Percentiles rank a stretch among this genome's conserved stretches.
These are phyloP conservation scores for Rhizoclosmatium sp. DNA, from an alignment of 192 early-diverging fungal species.

Conservation along the genomic window DNA sequence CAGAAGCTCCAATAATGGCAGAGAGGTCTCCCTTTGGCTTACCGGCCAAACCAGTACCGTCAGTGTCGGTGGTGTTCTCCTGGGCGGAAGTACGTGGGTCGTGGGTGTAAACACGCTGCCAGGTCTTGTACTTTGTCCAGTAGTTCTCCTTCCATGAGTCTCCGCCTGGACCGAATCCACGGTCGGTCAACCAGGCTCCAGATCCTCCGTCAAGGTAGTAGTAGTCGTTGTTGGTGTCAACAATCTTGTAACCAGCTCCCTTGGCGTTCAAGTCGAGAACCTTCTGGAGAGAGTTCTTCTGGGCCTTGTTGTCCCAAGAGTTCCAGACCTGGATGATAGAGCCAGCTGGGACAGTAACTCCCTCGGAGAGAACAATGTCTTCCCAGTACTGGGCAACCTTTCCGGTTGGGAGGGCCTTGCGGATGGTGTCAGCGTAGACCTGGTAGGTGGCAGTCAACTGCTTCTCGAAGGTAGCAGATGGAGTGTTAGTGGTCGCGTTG, in stretches of 20 bases:
- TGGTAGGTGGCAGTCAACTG: neutral
- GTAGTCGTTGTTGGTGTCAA: constrained; percentile 21
- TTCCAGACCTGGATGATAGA: constrained; percentile 33
- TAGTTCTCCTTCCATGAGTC: constrained; percentile 23
- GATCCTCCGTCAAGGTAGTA: constrained; percentile 37
- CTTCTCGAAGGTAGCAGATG: neutral
- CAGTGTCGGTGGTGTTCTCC: constrained; percentile 5
- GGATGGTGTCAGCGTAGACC: neutral
- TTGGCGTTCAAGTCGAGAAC: constrained; percentile 1
- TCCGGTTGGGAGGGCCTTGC: neutral
- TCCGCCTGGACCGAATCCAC: constrained; percentile 6
- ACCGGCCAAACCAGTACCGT: neutral
- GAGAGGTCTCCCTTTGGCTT: no score
- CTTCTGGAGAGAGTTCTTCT: constrained; percentile 9
- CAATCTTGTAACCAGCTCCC: constrained; percentile 25
- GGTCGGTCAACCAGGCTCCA: constrained; percentile 21
- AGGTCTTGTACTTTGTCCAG: constrained; percentile 22
- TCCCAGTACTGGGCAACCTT: constrained; percentile 28
- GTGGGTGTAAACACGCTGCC: constrained; percentile 28
- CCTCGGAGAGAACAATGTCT: constrained; percentile 23
- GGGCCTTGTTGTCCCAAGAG: neutral
- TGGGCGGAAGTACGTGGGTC: constrained; percentile 2
- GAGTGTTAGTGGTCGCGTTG: neutral
- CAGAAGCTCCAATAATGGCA: no score
- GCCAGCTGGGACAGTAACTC: neutral